phyloP scores from a whole-genome alignment of 805 yeast species.

The Kuraishia hungarica region DNA sequence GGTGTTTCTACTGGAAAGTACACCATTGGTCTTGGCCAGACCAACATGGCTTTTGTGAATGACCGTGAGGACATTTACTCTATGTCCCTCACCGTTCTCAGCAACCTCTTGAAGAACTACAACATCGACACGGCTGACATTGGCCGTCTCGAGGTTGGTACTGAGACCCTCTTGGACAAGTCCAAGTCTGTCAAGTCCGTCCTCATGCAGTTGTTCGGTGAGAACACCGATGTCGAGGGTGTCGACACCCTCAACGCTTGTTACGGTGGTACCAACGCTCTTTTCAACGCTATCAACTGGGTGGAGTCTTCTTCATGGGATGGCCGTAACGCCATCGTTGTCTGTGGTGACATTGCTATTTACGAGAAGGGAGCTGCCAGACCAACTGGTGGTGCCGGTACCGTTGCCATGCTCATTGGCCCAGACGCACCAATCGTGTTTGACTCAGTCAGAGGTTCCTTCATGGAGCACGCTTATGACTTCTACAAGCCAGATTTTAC shows the following conservation, averaged over 20 bases:
- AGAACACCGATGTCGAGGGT: conserved; percentile 89
- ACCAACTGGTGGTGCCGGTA: conserved; percentile 99
- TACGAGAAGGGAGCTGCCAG: conserved; percentile 97
- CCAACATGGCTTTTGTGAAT: conserved; percentile 94
- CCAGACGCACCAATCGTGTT: conserved; percentile 97
- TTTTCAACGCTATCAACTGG: conserved; percentile 93
- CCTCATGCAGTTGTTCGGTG: conserved; percentile 87
- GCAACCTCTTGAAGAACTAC: conserved; percentile 71
- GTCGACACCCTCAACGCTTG: conserved; percentile 95
- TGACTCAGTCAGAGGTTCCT: conserved; percentile 83
- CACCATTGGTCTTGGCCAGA: conserved; percentile 98
- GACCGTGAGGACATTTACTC: conserved; percentile 98
- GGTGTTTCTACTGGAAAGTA: conserved; percentile 90
- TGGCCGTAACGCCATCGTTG: conserved; percentile 95
- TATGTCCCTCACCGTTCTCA: conserved; percentile 80
- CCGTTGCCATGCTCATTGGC: conserved; percentile 90
- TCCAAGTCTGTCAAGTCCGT: conserved; percentile 95
- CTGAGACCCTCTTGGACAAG: conserved; percentile 94
- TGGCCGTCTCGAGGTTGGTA: conserved; percentile 97
- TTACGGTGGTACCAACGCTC: conserved; percentile 96
- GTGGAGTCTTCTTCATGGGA: conserved; percentile 95
- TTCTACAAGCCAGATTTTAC: conserved; percentile 97
- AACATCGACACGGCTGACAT: conserved; percentile 70
- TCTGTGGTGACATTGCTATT: conserved; percentile 95
- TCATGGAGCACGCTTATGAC: conserved; percentile 96